Base-by-base conservation (phyloP, 768 basidiomycete genomes). In the Lentinula lateritia region DNA sequence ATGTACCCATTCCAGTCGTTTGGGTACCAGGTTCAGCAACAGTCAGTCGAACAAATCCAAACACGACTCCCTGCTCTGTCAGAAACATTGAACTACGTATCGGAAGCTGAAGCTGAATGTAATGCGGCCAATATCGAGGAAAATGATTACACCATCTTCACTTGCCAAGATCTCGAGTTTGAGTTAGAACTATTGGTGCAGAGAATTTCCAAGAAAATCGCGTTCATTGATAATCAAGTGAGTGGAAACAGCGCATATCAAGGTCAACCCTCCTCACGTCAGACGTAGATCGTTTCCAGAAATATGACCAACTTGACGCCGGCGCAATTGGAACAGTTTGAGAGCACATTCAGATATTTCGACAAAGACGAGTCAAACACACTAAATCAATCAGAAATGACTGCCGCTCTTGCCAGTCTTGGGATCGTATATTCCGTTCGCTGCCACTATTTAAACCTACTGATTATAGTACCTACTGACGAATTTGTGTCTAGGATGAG, bases 281-380 rank as follows among this genome's bases (percentile, higher is more conserved):
- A 62, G 18, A 6, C 16, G 3, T 66, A 98, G 93, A 92, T 97
- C 67, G 91, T 98, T 1, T 95, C 97, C 12, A 83, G 93, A 50
- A 93, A 92, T 67, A 88, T 93, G 84, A 91, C 93, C 28, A 97
- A 98, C 70, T 75, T 99, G 64, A 96, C 96, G 0, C 95, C 97
- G 0, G 95, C 93, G 13, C 93, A 95, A 70, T 80, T 98, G 23
- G 96, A 98, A 70, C 95, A 98, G 69, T 96, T 97, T 66, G 96
- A 98, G 73, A 86, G 89, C 70, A 96, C 95, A 1, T 98, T 99
- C 86, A 86, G 95, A 56, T 95, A 98, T 75, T 99, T 99, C 68
- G 96, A 98, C 74, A 86, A 86, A 64, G 95, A 98, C 66, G 90
- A 92, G 67, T 87, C 89, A 42, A 97, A 98, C 70, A 94, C 93